Base-by-base conservation (phyloP, 192 early-diverging fungal genomes). In the Phycomyces nitens region DNA sequence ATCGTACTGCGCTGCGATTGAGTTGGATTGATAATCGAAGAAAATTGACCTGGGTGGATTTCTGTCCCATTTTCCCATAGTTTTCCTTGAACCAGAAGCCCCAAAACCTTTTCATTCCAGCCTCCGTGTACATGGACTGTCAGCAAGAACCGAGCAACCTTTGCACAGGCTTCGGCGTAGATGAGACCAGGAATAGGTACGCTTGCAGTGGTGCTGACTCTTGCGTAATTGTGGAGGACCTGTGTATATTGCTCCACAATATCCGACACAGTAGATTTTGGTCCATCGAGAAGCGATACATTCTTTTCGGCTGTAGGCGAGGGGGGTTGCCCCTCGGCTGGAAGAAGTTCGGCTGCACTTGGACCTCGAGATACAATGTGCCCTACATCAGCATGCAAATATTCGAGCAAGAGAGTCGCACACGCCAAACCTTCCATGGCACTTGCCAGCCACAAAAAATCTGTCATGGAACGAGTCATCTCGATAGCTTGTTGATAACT, bases 391-490 rank as follows among this genome's bases (percentile, higher is more conserved):
- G 86, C 72, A 58, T 83, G 86, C 22, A 84, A 71, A 63, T 85
- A 74, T 3, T 82, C 77, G 16, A 80, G 63, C 5, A 93, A 54
- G 5, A 91, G 65, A 40, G 80, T 76, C 0, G 87, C 84, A 62
- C 83, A 84, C 34, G 81, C 79, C 20, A 88, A 76, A 8, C 86
- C 84, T 71, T 94, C 92, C 64, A 88, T 69, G 0, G 90, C 86
- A 39, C 84, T 81, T 11, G 79, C 91, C 51, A 85, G 80, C 92
- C 92, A 94, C 49, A 87, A 67, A 68, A 81, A 91, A 71, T 94
- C 92, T 0, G 73, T 68, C 50, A 76, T 88, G 4, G 72, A 53
- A 68, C 86, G 92, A 62, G 86, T 78, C 8, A 69, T 68, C 21
- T 93, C 92, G 24, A 92, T 83, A 8, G 88, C 86, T 20, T 76